Conservation (phyloP, 768 basidiomycete genomes). For the Piloderma croceum region DNA sequence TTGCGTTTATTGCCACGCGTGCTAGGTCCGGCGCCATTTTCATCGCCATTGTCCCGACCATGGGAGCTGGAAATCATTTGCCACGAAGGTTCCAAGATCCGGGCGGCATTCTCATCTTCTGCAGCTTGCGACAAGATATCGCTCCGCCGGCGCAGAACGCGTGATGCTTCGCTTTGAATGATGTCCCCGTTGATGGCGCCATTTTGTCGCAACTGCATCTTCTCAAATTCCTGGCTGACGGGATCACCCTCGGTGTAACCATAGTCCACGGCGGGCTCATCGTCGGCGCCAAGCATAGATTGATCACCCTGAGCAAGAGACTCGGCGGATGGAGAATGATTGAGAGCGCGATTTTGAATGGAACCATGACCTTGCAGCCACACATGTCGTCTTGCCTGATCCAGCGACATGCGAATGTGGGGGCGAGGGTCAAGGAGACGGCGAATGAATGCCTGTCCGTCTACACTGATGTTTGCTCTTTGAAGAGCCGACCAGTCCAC, state of each 20-base stretch:
- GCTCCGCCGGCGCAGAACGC: constrained; percentile 41
- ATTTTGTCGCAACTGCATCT: constrained; percentile 27
- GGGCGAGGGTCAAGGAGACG: constrained; percentile 65
- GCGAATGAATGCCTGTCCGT: too few species aligned
- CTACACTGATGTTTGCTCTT: constrained; percentile 28
- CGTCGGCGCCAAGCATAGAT: constrained; percentile 19
- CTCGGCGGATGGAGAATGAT: neutral
- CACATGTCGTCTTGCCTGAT: constrained; percentile 61
- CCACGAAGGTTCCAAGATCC: constrained; percentile 46
- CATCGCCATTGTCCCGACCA: constrained; percentile 13
- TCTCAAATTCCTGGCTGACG: constrained; percentile 28
- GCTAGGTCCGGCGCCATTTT: constrained; percentile 13
- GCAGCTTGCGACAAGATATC: constrained; percentile 43
- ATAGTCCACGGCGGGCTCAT: constrained; percentile 10
- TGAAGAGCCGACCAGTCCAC: constrained; percentile 59
- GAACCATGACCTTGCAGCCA: constrained; percentile 49
- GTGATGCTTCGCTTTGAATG: constrained; percentile 18
- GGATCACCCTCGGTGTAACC: constrained; percentile 6
- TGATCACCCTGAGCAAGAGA: constrained; percentile 13
- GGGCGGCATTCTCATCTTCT: constrained; percentile 28
- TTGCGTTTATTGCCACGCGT: constrained; percentile 33
- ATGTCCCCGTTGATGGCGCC: constrained; percentile 11
- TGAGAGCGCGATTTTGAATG: constrained; percentile 1
- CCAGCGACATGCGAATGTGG: constrained; percentile 60
- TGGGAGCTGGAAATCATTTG: constrained; percentile 47